Evolutionary conservation across 192 early-diverging fungal genomes (phyloP), one percentile per base, ranked within the genome.

Genomic region (Gamsiella multidivaricata): DNA sequence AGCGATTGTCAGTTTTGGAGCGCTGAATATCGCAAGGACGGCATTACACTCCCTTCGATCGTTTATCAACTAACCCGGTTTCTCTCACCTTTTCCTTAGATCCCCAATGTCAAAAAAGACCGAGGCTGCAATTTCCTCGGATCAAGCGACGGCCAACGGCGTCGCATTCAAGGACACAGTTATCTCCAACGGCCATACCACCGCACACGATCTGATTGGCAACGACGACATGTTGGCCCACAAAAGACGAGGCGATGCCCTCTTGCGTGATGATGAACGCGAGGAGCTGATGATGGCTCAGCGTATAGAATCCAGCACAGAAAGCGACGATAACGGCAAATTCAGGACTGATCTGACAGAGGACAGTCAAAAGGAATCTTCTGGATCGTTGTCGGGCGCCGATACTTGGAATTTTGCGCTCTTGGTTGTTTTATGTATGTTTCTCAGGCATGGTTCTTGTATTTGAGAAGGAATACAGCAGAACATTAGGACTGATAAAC

Each of bases 381-480:
- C 49, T 28, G 53, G 54, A 31, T 56, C 74, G 18, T 28, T 78
- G 36, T 69, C 74, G 32, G 58, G 59, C 12, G 61, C 54, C 4
- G 74, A 78, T 22, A 64, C 52, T 47, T 69, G 74, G 74, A 78
- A 78, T 52, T 78, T 78, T 58, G 37, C 34, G 2, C 74, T 78
- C 17, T 43, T 78, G 61, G 74, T 78, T 14, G 54, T 78, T 32
- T 54, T 78, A 25, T 78, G 74, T 78, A 78, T 34, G 74, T 61
- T 28, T n/a, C 15, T 6, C 39, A 28, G 37, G 33, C 8, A 29
- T 28, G 20, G 22, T n/a, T n/a, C n/a, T n/a, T n/a, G n/a, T n/a
- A n/a, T n/a, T n/a, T n/a, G n/a, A n/a, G n/a, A n/a, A n/a, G 22
- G 5, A n/a, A 5, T 11, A 23, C 43, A 22, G 15, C 18, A 1